Evolutionary conservation across 192 early-diverging fungal species (phyloP).

Genomic region (Linnemannia elongata): DNA sequence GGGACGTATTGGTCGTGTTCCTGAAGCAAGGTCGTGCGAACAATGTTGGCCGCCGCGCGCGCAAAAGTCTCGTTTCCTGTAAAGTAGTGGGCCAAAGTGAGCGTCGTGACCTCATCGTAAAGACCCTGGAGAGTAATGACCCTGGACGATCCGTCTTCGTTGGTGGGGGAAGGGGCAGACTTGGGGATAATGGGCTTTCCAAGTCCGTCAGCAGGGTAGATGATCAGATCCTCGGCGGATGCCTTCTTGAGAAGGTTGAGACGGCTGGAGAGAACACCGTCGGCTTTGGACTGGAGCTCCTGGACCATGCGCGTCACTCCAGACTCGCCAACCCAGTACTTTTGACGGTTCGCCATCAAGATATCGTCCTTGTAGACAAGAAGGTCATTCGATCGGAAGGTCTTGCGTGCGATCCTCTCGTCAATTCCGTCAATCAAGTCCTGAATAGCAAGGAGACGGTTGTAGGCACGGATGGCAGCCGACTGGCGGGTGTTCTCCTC

Average conservation of each 20-base stretch:
- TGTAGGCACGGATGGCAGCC: constrained; percentile 68
- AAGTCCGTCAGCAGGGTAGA: constrained; percentile 32
- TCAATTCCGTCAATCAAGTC: constrained; percentile 71
- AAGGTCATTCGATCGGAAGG: constrained; percentile 62
- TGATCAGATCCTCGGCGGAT: constrained; percentile 39
- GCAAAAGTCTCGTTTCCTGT: constrained; percentile 66
- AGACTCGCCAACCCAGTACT: constrained; percentile 67
- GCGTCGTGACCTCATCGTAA: constrained; percentile 66
- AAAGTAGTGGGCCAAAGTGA: constrained; percentile 68
- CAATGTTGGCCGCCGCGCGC: constrained; percentile 66
- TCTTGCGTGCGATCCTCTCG: constrained; percentile 65
- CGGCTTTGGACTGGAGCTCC: constrained; percentile 49
- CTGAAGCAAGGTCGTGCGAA: constrained; percentile 66
- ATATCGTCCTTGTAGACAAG: constrained; percentile 65
- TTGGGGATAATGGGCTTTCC: constrained; percentile 37
- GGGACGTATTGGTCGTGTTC: constrained; percentile 64
- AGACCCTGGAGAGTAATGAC: constrained; percentile 52
- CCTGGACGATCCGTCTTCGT: constrained; percentile 37
- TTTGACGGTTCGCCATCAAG: constrained; percentile 61
- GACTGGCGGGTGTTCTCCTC: constrained; percentile 71
- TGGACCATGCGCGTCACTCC: constrained; percentile 59
- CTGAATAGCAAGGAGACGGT: constrained; percentile 73
- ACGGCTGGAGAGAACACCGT: constrained; percentile 27
- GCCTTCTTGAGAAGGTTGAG: constrained; percentile 46
- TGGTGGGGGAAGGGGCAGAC: not conserved